phyloP scores from a whole-genome alignment of 352 stramenopile species.

The Pelagophyceae sp. region DNA sequence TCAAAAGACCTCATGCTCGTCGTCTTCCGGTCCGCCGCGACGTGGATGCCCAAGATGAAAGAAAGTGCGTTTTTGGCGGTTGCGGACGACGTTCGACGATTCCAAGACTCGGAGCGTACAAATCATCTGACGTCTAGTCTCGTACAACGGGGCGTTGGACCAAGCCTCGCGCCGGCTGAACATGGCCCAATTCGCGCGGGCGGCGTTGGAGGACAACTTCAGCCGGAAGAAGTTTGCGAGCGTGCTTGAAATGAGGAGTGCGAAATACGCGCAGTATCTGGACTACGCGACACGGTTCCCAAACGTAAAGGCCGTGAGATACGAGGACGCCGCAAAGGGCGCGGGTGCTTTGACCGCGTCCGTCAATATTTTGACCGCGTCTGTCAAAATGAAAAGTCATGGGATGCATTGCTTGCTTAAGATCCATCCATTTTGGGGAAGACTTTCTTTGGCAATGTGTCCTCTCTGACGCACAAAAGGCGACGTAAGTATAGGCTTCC shows the following conservation, averaged over 20 bases:
- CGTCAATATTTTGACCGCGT: background rate
- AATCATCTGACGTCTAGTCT: no score
- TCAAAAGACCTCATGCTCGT: background rate
- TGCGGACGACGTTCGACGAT: no score
- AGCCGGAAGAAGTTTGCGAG: background rate
- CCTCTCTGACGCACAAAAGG: no score
- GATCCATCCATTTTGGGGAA: no score
- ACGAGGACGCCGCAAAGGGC: background rate
- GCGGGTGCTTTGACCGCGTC: background rate
- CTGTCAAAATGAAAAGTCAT: no score
- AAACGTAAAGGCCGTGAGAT: background rate
- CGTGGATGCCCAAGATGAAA: conserved; percentile 7
- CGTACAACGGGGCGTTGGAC: conserved; percentile 3
- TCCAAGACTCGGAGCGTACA: no score
- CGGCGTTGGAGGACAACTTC: background rate
- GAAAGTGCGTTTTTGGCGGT: no score
- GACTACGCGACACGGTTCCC: background rate
- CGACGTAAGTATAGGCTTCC: no score
- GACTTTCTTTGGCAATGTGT: no score
- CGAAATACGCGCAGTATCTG: background rate
- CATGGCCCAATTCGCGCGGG: background rate
- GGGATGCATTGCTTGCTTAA: no score
- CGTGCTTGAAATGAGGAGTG: background rate
- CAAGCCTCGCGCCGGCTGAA: background rate
- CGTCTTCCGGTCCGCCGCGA: background rate